Percentiles rank a stretch among this genome's conserved stretches.
Evolutionary conservation across 1,284 basidiomycete genomes (phyloP).

Genomic region (Tetrapyrgos nigripes): DNA sequence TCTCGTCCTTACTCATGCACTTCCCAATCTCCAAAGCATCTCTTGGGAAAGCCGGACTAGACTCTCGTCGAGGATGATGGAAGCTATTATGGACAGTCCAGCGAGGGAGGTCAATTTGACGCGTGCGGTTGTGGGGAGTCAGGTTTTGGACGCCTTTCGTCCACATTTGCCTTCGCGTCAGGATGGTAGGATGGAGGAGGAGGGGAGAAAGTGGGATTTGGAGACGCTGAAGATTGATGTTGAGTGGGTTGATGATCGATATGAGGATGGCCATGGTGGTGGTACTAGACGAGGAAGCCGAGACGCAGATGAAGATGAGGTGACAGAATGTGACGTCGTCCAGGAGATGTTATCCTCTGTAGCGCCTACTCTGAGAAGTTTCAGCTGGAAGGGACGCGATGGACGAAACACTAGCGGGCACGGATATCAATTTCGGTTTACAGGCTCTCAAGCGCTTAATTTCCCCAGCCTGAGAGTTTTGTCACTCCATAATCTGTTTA

Average conservation of each 20-base stretch:
- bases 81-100: constrained; percentile 19
- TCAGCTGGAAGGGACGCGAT: constrained; percentile 30
- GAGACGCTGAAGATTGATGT: constrained; percentile 26
- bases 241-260: background rate
- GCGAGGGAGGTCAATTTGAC: constrained; percentile 22
- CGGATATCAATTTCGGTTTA: constrained; percentile 5
- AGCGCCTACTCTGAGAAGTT: constrained; percentile 24
- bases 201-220: constrained; percentile 12
- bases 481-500: constrained; percentile 21
- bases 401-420: too few species aligned
- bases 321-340: constrained; percentile 15
- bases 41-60: constrained; percentile 28
- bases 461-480: constrained; percentile 28
- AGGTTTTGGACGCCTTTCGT: background rate
- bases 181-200: constrained; percentile 9
- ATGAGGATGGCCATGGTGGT: too few species aligned
- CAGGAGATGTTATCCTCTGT: constrained; percentile 19
- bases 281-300: too few species aligned
- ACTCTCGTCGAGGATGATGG: constrained; percentile 16
- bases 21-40: constrained; percentile 32
- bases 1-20: constrained; percentile 3
- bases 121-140: background rate
- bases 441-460: constrained; percentile 5
- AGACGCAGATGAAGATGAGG: background rate
- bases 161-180: constrained; percentile 9